A percentile compares a stretch with the other conserved stretches of the same genome.
These are phyloP conservation scores for Amesomyces nigricolor DNA, from an alignment of 2,329 filamentous ascomycete species.

Conservation along the genomic window DNA sequence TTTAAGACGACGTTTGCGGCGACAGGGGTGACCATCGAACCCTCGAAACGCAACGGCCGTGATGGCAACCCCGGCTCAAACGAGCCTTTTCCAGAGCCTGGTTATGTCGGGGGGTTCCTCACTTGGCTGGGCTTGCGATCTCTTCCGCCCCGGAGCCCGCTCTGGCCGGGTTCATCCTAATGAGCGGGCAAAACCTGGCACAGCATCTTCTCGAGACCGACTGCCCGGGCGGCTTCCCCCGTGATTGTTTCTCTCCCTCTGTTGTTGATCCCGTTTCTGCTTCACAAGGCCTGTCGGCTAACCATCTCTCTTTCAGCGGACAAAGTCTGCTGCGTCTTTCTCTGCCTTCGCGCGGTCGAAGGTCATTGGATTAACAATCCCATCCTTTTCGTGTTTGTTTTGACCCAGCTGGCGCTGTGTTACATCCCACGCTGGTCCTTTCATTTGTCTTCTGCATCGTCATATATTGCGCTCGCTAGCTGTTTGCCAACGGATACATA, in stretches of 20 bases:
- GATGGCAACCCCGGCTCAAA: slow-evolving; percentile 29
- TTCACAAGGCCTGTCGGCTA: slow-evolving; percentile 16
- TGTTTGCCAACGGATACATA: slow-evolving; percentile 26
- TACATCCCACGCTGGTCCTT: slow-evolving; percentile 17
- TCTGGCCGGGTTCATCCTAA: slow-evolving; percentile 27
- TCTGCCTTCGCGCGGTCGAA: slow-evolving; percentile 23
- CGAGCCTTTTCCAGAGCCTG: slow-evolving; percentile 31
- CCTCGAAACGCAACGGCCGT: slow-evolving; percentile 42
- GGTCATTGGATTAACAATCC: slow-evolving; percentile 18
- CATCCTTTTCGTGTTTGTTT: slow-evolving; percentile 21
- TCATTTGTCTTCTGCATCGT: slow-evolving; percentile 21
- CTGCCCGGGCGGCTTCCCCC: background rate
- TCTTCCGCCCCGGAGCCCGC: slow-evolving; percentile 21
- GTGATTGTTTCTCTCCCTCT: slow-evolving; percentile 16
- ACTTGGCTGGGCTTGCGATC: slow-evolving; percentile 25
- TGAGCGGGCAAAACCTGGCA: slow-evolving; percentile 23
- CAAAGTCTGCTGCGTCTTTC: slow-evolving; percentile 17
- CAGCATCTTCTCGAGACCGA: slow-evolving; percentile 16
- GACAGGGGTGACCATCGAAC: slow-evolving; percentile 29
- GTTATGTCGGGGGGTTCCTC: slow-evolving; percentile 31
- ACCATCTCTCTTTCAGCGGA: slow-evolving; percentile 17
- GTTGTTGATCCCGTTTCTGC: slow-evolving; percentile 15
- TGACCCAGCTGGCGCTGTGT: slow-evolving; percentile 21
- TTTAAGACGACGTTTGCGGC: slow-evolving; percentile 4
- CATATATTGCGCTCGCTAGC: slow-evolving; percentile 26